These are phyloP conservation scores for Saprolegnia parasitica DNA, from an alignment of 352 stramenopile species.

Conservation along the genomic window DNA sequence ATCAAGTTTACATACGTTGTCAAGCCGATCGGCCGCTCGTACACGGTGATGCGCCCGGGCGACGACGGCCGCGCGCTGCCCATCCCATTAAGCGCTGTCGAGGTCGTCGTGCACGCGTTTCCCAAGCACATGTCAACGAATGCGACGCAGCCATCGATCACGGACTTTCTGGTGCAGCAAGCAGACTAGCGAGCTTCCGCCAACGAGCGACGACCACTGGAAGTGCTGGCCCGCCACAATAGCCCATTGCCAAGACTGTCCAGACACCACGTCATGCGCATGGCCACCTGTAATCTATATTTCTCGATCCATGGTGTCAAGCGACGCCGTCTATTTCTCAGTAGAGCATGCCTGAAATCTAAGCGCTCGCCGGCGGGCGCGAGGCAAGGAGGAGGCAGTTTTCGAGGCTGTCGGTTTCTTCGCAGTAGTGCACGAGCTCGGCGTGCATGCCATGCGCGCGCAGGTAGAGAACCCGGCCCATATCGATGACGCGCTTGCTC, in stretches of 20 bases:
- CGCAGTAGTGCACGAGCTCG: slow-evolving; percentile 75
- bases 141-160: not conserved
- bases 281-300: no score
- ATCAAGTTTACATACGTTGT: slow-evolving; percentile 27
- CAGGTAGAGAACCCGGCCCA: slow-evolving; percentile 58
- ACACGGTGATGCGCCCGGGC: not conserved
- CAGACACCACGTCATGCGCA: no score
- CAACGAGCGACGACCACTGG: no score
- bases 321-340: no score
- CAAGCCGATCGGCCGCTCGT: not conserved
- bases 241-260: no score
- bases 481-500: slow-evolving; percentile 76
- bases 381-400: slow-evolving; percentile 77
- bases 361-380: slow-evolving; percentile 15
- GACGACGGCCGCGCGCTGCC: not conserved
- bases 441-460: slow-evolving; percentile 46
- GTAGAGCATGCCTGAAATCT: not conserved
- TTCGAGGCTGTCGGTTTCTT: slow-evolving; percentile 64
- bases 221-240: no score
- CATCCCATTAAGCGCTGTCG: not conserved
- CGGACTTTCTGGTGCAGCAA: not conserved
- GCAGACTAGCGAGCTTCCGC: no score
- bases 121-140: not conserved
- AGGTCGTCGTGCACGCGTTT: not conserved
- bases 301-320: no score